These are phyloP conservation scores for Citropsis articulata DNA, from an alignment of 345 rosid species.

Conservation along the genomic window DNA sequence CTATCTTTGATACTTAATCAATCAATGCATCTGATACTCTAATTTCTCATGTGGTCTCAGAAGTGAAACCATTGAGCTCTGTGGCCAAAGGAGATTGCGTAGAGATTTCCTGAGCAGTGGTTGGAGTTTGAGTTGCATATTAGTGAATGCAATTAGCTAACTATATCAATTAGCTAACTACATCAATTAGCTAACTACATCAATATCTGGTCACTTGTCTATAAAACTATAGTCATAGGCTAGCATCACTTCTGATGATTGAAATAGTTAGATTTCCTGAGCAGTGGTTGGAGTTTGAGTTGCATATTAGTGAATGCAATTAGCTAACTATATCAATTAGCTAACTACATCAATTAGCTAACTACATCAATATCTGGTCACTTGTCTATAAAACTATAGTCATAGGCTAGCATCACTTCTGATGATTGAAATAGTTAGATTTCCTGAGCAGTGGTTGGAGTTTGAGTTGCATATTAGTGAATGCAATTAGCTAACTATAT, in stretches of 20 bases:
- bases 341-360: no score
- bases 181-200: no score
- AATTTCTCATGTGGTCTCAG: neutral
- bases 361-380: no score
- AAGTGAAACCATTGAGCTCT: neutral
- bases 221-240: no score
- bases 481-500: no score
- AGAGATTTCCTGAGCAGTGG: neutral
- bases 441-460: neutral
- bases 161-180: no score
- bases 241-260: no score
- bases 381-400: no score
- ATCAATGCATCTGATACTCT: neutral
- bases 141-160: neutral
- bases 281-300: neutral
- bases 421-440: no score
- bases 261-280: slow-evolving; percentile 4
- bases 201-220: no score
- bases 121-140: neutral
- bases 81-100: neutral
- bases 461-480: neutral
- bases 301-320: neutral
- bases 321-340: no score
- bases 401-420: no score
- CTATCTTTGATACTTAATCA: neutral